Base-by-base conservation (phyloP, 1,139 yeast species). In the Sugiyamaella japonica region DNA sequence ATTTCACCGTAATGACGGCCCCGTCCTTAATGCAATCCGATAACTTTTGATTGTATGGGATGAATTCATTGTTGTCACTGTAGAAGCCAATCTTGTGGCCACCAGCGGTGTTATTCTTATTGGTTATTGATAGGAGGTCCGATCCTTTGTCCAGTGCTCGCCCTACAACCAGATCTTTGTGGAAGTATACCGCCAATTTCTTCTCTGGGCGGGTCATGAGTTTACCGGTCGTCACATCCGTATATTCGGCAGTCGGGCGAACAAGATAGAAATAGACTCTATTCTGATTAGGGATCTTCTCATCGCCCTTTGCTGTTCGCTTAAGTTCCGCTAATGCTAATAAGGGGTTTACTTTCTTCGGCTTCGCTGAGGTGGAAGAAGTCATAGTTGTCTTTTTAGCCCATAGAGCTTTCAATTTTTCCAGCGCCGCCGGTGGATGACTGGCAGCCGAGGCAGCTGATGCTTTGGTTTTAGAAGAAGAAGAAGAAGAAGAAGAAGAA, bases 141-240 rank as follows among this genome's bases (percentile, higher is more conserved):
- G 91, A 83, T 10, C 86, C 77, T 40, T 79, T 77, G 67, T 91
- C 98, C 48, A 89, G 70, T 1, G 85, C 85, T 59, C 88, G 76
- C 0, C 98, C 98, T 7, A 88, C 77, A 0, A 89, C 85, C 89
- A 93, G 85, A 32, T 77, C 73, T 60, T 80, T 79, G 38, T 82
- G 81, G 13, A 85, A 77, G 64, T 68, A 86, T 13, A 85, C 66
- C 0, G 84, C 78, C 23, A 65, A 60, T 16, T 61, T 66, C 50
- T 67, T 66, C 15, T 64, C 70, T 1, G 66, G 67, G 20, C 68
- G 59, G 7, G 65, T 67, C 12, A 70, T 65, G 36, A 54, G 55
- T 16, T 59, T 56, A 2, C 49, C 49, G 8, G 69, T 68, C 16
- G 73, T 71, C 36, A 66, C 56, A 52, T 82, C 75, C 2, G 80